These are phyloP conservation scores for Coniochaeta prunicola DNA, from an alignment of 2,329 filamentous ascomycete genomes.

Conservation along the genomic window DNA sequence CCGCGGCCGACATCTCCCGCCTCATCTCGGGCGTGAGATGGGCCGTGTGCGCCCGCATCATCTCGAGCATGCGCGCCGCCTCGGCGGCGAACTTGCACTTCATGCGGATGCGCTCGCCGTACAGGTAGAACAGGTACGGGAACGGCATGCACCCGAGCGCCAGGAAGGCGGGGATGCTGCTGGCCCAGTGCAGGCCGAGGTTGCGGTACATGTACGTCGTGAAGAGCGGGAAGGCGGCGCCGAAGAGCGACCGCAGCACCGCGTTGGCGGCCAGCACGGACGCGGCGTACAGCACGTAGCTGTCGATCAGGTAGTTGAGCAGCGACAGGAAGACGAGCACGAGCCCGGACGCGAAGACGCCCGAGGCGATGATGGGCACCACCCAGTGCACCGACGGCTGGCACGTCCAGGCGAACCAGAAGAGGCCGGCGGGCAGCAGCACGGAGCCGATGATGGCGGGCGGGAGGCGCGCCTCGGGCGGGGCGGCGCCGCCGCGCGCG, in stretches of 20 bases:
- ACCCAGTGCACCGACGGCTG: constrained; percentile 37
- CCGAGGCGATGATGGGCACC: constrained; percentile 26
- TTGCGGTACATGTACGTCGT: constrained; percentile 51
- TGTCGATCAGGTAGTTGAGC: constrained; percentile 62
- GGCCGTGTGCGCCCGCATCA: constrained; percentile 22
- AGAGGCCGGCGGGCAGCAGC: constrained; percentile 55
- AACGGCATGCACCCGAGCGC: constrained; percentile 65
- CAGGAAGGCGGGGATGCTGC: constrained; percentile 66
- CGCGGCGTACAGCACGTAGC: constrained; percentile 69
- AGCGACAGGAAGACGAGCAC: constrained; percentile 60
- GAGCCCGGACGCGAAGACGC: constrained; percentile 34
- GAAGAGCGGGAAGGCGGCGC: constrained; percentile 67
- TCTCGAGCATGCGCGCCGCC: constrained; percentile 52
- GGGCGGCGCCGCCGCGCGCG: constrained; percentile 43
- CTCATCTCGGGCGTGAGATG: not conserved
- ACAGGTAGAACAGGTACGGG: constrained; percentile 70
- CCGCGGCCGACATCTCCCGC: constrained; percentile 9
- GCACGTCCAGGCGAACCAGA: constrained; percentile 65
- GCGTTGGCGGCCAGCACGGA: constrained; percentile 67
- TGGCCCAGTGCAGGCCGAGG: constrained; percentile 70
- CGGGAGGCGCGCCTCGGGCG: constrained; percentile 59
- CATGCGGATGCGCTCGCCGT: constrained; percentile 55
- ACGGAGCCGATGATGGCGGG: constrained; percentile 55
- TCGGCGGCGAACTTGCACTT: constrained; percentile 65
- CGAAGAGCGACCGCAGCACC: constrained; percentile 65